Evolutionary conservation across 768 basidiomycete genomes (phyloP).

Genomic region (Cyclocybe cylindracea): DNA sequence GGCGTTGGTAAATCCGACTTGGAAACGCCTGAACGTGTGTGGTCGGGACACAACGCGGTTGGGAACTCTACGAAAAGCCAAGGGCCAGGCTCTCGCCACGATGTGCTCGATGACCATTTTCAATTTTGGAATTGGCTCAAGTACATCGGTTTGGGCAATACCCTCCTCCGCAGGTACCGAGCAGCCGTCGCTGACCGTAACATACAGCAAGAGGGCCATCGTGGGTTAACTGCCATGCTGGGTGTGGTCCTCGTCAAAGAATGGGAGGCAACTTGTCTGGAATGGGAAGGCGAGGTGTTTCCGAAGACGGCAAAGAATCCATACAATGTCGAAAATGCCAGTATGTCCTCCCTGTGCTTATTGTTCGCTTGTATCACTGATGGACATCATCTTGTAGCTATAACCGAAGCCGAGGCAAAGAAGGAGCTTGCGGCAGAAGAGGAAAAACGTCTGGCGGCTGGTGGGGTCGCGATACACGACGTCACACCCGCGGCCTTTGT

Average conservation of each 20-base stretch:
- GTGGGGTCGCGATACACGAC: background rate
- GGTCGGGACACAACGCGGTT: too few species aligned
- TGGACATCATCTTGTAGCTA: background rate
- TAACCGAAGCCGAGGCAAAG: background rate
- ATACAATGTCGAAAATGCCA: background rate
- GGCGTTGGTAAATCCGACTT: too few species aligned
- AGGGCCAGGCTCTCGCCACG: too few species aligned
- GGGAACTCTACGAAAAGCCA: too few species aligned
- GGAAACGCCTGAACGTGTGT: too few species aligned
- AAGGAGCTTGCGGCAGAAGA: constrained; percentile 5
- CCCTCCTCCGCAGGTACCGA: too few species aligned
- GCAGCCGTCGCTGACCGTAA: too few species aligned
- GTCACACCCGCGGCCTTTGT: background rate
- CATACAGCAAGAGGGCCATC: background rate
- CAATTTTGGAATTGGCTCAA: too few species aligned
- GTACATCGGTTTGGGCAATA: too few species aligned
- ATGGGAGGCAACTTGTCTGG: background rate
- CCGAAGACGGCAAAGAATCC: constrained; percentile 2
- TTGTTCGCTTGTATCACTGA: background rate
- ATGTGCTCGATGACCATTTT: too few species aligned
- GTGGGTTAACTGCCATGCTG: background rate
- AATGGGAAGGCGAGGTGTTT: background rate
- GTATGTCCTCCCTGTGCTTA: background rate
- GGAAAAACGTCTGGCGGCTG: background rate
- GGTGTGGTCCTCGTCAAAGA: background rate